Conservation (phyloP, 2,329 filamentous ascomycete species). For the Clonostachys byssicola region DNA sequence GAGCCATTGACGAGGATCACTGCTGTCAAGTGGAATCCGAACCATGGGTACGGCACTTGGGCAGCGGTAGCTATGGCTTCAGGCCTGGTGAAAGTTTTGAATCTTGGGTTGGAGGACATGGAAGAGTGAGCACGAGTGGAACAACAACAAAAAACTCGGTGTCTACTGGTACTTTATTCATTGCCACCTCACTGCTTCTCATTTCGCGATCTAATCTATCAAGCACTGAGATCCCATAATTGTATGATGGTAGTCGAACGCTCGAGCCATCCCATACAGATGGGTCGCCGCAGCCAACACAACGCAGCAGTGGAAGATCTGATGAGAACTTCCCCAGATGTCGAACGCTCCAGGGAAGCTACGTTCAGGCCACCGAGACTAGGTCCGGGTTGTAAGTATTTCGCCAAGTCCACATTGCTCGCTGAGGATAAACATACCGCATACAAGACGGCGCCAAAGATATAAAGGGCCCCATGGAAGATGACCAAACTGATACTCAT, state of each 20-base stretch:
- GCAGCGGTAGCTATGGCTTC: constrained; percentile 63
- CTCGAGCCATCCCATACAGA: constrained; percentile 73
- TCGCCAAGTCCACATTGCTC: constrained; percentile 1
- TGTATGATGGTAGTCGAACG: constrained; percentile 81
- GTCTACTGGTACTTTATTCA: constrained; percentile 2
- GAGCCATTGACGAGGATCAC: constrained; percentile 62
- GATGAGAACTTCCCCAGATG: constrained; percentile 89
- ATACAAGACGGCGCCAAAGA: constrained; percentile 81
- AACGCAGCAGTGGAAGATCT: constrained; percentile 92
- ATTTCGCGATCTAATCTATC: neutral
- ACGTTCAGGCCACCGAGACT: constrained; percentile 80
- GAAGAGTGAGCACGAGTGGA: constrained; percentile 2
- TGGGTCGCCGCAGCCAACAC: constrained; percentile 78
- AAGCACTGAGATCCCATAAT: constrained; percentile 47
- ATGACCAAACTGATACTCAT: constrained; percentile 82
- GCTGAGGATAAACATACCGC: constrained; percentile 50
- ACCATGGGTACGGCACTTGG: constrained; percentile 61
- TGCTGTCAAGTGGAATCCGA: constrained; percentile 64
- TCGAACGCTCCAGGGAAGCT: constrained; percentile 76
- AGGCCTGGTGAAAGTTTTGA: constrained; percentile 62
- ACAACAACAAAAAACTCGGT: constrained; percentile 1
- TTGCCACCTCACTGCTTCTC: neutral
- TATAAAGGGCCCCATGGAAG: constrained; percentile 77
- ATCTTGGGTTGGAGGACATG: constrained; percentile 46
- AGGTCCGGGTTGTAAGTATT: neutral